Evolutionary conservation across 148 eudicot genomes (phyloP).

Genomic region (Camellia sinensis): DNA sequence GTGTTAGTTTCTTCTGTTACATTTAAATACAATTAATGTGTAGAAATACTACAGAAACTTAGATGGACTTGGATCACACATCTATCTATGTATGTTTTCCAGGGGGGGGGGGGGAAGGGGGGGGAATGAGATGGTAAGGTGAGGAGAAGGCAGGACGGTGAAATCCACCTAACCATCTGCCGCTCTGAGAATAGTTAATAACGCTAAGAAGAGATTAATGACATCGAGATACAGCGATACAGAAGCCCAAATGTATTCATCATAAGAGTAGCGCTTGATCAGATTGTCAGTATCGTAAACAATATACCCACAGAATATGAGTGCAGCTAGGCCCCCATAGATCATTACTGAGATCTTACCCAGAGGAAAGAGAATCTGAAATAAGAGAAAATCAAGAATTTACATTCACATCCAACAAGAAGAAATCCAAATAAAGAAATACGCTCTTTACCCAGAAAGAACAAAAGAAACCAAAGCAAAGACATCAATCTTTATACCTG

Average conservation of each 20-base stretch:
- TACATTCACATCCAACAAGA: not conserved
- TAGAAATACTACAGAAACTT: not conserved
- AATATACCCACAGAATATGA: constrained; percentile 58
- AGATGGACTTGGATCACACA: not conserved
- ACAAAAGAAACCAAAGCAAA: not conserved
- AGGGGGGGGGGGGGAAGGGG: not conserved
- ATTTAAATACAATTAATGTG: not conserved
- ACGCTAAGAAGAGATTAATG: constrained; percentile 41
- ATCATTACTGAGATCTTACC: constrained; percentile 52
- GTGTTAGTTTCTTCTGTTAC: no score
- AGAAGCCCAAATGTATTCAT: constrained; percentile 52
- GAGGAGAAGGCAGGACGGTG: not conserved
- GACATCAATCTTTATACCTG: constrained; percentile 35
- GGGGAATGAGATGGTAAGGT: not conserved
- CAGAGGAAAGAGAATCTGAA: constrained; percentile 50
- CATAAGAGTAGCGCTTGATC: constrained; percentile 53
- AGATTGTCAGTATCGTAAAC: constrained; percentile 59
- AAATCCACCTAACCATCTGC: constrained; percentile 21
- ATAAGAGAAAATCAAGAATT: not conserved
- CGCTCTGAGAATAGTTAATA: constrained; percentile 30
- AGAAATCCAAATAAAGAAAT: no score
- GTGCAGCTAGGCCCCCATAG: constrained; percentile 45
- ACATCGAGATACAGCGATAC: constrained; percentile 49
- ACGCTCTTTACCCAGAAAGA: no score
- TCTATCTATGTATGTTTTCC: no score